Conservation (phyloP, 306 rosid genomes). For the Sophora flavescens region DNA sequence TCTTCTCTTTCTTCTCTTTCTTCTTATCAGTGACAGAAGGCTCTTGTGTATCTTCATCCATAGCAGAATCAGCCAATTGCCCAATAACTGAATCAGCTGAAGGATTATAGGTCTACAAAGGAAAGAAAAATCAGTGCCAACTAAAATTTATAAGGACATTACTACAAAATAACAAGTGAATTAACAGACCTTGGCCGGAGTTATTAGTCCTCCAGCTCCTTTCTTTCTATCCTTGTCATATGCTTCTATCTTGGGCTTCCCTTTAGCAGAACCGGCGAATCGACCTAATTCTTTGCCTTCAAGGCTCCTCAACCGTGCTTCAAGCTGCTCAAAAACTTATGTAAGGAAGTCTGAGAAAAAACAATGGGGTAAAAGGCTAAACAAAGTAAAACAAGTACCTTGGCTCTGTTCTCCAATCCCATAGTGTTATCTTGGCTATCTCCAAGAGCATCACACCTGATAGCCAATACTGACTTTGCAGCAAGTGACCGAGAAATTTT, state of each 20-base stretch:
- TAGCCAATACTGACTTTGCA: conserved; percentile 81
- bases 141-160: background rate
- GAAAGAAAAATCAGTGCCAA: conserved; percentile 30
- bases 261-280: conserved; percentile 87
- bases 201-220: conserved; percentile 77
- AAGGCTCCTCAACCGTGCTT: conserved; percentile 81
- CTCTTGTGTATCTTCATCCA: conserved; percentile 57
- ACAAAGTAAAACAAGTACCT: conserved; percentile 53
- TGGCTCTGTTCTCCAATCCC: conserved; percentile 85
- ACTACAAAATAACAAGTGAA: conserved; percentile 6
- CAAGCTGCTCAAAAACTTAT: conserved; percentile 56
- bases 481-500: conserved; percentile 94
- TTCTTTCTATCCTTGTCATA: conserved; percentile 94
- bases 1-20: conserved; percentile 59
- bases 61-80: conserved; percentile 37
- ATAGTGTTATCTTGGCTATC: conserved; percentile 80
- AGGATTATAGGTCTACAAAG: conserved; percentile 79
- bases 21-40: conserved; percentile 50
- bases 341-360: conserved; percentile 8
- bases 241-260: conserved; percentile 87
- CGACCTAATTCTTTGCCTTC: conserved; percentile 91
- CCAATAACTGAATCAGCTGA: conserved; percentile 79
- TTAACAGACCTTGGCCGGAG: conserved; percentile 77
- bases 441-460: conserved; percentile 89
- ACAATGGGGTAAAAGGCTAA: background rate